These are phyloP conservation scores for Omphalotus olearius DNA, from an alignment of 1,284 basidiomycete species.

Conservation along the genomic window DNA sequence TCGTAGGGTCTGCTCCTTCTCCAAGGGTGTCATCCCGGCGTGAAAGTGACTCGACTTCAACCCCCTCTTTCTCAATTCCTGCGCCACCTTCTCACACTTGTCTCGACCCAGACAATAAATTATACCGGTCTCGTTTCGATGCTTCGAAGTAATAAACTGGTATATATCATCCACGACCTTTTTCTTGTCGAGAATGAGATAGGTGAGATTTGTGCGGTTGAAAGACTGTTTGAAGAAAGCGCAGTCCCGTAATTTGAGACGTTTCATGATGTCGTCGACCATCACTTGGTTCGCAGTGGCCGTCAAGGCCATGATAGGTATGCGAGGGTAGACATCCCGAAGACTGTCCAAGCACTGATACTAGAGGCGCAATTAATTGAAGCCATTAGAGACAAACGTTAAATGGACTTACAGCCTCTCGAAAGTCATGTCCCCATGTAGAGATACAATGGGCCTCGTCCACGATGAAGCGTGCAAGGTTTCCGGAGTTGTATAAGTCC, in stretches of 20 bases:
- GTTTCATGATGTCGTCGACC: conserved; percentile 74
- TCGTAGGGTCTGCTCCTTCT: conserved; percentile 62
- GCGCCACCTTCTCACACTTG: conserved; percentile 79
- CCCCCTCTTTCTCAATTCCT: conserved; percentile 51
- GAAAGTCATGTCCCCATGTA: conserved; percentile 84
- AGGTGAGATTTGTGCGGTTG: conserved; percentile 89
- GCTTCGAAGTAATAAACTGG: conserved; percentile 61
- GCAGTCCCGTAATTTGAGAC: conserved; percentile 62
- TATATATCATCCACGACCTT: conserved; percentile 67
- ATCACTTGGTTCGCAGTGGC: conserved; percentile 86
- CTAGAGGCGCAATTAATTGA: conserved; percentile 30
- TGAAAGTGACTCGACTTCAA: conserved; percentile 84
- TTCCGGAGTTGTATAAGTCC: conserved; percentile 49
- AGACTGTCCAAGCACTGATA: conserved; percentile 68
- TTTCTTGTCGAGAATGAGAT: conserved; percentile 69
- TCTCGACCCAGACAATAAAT: conserved; percentile 79
- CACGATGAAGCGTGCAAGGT: conserved; percentile 87
- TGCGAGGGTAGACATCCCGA: conserved; percentile 66
- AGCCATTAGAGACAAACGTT: neutral
- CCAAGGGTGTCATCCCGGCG: conserved; percentile 67
- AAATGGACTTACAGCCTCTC: conserved; percentile 55
- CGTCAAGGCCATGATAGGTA: conserved; percentile 95
- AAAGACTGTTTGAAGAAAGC: conserved; percentile 78
- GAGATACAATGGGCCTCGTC: conserved; percentile 96
- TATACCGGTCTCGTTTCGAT: conserved; percentile 71